Evolutionary conservation across 768 basidiomycete genomes (phyloP).

Genomic region (Neoboletus magnificus): DNA sequence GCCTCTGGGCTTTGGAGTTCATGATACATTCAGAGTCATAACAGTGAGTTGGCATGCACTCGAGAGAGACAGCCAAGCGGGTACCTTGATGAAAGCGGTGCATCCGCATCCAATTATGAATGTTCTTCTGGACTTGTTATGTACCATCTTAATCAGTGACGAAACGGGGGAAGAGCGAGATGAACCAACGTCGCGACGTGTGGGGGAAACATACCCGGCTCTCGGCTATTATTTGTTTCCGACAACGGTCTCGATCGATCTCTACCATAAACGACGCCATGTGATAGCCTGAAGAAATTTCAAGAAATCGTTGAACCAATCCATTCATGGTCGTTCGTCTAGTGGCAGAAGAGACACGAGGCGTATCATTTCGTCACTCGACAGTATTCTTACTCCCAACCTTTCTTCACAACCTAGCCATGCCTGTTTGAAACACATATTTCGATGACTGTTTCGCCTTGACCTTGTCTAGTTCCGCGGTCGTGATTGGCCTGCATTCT

Average conservation of each 20-base stretch:
- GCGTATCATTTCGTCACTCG: not conserved
- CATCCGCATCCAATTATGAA: conserved; percentile 21
- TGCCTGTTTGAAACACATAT: conserved; percentile 27
- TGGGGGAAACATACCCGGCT: not conserved
- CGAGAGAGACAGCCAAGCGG: not conserved
- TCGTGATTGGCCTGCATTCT: conserved; percentile 58
- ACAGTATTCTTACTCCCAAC: too few relatives aligned
- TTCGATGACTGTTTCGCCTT: conserved; percentile 61
- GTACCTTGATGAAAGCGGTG: conserved; percentile 20
- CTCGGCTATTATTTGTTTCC: not conserved
- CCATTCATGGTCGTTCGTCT: not conserved
- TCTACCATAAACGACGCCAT: not conserved
- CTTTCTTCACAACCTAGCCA: conserved; percentile 36
- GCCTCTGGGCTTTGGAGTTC: conserved; percentile 53
- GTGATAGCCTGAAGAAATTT: not conserved
- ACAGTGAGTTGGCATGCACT: not conserved
- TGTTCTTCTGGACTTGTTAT: conserved; percentile 7
- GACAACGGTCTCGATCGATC: not conserved
- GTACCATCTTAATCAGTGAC: conserved; percentile 1
- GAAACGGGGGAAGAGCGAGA: not conserved
- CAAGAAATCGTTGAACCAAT: too few relatives aligned
- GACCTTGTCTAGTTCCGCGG: conserved; percentile 66
- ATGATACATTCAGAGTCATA: not conserved
- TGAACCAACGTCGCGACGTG: too few relatives aligned
- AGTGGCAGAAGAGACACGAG: not conserved